Conservation (phyloP, 2,329 filamentous ascomycete genomes). For the Apiospora rasikravindrae region DNA sequence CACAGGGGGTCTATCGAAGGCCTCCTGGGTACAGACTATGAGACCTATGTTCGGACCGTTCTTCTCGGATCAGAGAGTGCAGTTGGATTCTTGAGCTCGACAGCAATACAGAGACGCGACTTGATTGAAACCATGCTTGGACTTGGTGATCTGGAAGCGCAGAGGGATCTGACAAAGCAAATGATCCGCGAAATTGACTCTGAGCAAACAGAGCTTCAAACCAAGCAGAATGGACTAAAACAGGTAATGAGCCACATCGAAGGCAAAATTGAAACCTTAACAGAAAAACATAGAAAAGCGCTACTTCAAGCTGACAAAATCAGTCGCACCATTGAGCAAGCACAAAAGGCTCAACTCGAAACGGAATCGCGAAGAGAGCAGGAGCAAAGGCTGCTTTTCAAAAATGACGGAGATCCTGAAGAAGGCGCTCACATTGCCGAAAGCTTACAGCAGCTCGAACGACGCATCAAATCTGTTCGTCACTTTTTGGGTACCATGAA, state of each 20-base stretch:
- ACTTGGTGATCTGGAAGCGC: conserved; percentile 33
- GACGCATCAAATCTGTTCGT: background rate
- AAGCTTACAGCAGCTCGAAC: background rate
- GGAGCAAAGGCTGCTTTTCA: background rate
- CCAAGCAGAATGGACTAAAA: background rate
- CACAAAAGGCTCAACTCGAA: background rate
- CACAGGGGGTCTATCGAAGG: conserved; percentile 37
- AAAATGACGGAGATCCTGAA: background rate
- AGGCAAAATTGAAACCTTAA: background rate
- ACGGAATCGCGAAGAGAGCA: background rate
- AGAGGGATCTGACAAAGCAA: conserved; percentile 26
- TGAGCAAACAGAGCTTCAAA: conserved; percentile 21
- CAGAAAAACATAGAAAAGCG: background rate
- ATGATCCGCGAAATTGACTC: conserved; percentile 33
- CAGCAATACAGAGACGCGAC: conserved; percentile 33
- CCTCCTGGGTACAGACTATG: conserved; percentile 39
- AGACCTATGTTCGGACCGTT: conserved; percentile 37
- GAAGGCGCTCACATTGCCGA: background rate
- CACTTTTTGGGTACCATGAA: background rate
- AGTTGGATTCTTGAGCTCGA: conserved; percentile 38
- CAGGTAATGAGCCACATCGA: conserved; percentile 11
- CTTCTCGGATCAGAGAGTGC: conserved; percentile 40
- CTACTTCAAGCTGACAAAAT: background rate
- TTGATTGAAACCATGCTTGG: conserved; percentile 37
- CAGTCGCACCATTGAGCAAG: background rate